phyloP scores from a whole-genome alignment of 768 basidiomycete species.

The Paxillus involutus region DNA sequence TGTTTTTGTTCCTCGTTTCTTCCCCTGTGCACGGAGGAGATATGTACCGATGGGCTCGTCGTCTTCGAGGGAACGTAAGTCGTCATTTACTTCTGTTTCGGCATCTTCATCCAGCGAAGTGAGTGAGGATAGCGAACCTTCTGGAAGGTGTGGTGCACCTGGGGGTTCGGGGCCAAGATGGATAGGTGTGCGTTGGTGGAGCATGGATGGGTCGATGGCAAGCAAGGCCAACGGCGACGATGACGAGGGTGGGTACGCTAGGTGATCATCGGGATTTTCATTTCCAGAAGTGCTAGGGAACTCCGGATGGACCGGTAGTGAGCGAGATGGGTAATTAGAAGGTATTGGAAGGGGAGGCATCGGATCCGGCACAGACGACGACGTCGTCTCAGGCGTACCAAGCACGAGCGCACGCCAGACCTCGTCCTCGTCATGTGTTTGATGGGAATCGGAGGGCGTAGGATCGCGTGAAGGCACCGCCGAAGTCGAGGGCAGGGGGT shows the following conservation, averaged over 20 bases:
- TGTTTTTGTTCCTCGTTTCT: not conserved
- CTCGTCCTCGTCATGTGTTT: constrained; percentile 20
- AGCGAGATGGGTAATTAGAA: constrained; percentile 2
- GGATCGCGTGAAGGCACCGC: not conserved
- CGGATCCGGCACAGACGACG: constrained; percentile 4
- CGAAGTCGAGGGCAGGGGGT: not conserved
- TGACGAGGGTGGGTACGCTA: not conserved
- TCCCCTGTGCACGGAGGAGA: not conserved
- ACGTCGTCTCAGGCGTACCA: constrained; percentile 6
- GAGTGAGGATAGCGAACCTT: constrained; percentile 12
- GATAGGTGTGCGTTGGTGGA: not conserved
- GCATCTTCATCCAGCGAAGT: constrained; percentile 10
- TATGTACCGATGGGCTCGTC: not conserved
- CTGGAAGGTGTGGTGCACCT: not conserved
- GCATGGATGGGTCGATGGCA: constrained; percentile 11
- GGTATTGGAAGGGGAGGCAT: not conserved
- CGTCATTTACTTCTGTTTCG: not conserved
- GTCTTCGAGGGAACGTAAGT: not conserved
- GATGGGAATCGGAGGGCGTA: constrained; percentile 12
- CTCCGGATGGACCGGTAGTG: not conserved
- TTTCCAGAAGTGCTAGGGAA: not conserved
- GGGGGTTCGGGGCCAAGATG: not conserved
- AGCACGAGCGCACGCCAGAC: constrained; percentile 19
- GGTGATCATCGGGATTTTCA: not conserved
- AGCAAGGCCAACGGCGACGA: not conserved